Conservation (phyloP, 1,284 basidiomycete species). For the Fomes fomentarius region DNA sequence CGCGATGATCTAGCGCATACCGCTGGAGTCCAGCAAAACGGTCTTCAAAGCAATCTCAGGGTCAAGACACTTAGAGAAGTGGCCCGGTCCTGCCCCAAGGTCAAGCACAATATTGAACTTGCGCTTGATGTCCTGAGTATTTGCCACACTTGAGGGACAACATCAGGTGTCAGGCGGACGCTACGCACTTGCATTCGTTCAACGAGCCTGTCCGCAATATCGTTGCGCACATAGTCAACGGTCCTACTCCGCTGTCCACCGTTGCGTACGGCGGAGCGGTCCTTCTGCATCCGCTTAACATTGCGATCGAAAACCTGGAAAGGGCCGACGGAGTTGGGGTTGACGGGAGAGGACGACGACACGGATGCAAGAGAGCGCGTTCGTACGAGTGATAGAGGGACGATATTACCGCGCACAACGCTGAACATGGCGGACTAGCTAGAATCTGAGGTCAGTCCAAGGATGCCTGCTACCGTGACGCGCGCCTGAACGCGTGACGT, state of each 20-base stretch:
- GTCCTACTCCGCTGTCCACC: slow-evolving; percentile 66
- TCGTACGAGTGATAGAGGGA: neutral
- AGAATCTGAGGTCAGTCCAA: neutral
- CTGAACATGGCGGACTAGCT: slow-evolving; percentile 3
- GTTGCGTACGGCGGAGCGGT: slow-evolving; percentile 68
- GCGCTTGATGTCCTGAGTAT: slow-evolving; percentile 84
- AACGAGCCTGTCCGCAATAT: slow-evolving; percentile 88
- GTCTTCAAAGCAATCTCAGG: slow-evolving; percentile 72
- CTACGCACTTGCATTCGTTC: slow-evolving; percentile 79
- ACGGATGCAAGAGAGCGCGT: slow-evolving; percentile 29
- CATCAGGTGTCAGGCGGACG: neutral
- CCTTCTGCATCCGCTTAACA: slow-evolving; percentile 82
- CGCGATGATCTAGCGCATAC: slow-evolving; percentile 57
- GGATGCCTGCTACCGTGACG: slow-evolving; percentile 1
- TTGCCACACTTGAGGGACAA: neutral
- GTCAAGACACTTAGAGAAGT: slow-evolving; percentile 87
- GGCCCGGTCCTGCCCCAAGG: slow-evolving; percentile 93
- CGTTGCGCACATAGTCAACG: slow-evolving; percentile 93
- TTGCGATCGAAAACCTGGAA: slow-evolving; percentile 90
- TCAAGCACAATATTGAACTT: slow-evolving; percentile 85
- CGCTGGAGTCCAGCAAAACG: slow-evolving; percentile 88
- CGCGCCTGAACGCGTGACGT: slow-evolving; percentile 22
- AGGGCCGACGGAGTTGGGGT: slow-evolving; percentile 50
- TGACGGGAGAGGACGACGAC: slow-evolving; percentile 37
- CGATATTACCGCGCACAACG: slow-evolving; percentile 2